These are phyloP conservation scores for Fusarium equiseti DNA, from an alignment of 2,329 filamentous ascomycete species.

Conservation along the genomic window DNA sequence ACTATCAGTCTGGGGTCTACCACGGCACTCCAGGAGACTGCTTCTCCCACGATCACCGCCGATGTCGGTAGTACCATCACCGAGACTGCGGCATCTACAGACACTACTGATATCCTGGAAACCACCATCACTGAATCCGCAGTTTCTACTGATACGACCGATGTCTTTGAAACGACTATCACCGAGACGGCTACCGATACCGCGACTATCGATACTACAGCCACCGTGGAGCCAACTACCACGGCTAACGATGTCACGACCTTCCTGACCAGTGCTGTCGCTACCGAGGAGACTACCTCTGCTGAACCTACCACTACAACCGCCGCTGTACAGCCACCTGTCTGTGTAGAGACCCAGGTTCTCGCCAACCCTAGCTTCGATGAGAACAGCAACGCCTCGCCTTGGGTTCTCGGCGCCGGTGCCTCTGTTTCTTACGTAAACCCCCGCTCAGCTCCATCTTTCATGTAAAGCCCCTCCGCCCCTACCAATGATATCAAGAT, in stretches of 20 bases:
- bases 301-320: not conserved
- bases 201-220: not conserved
- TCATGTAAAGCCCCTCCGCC: not conserved
- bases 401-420: not conserved
- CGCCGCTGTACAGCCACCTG: not conserved
- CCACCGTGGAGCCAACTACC: not conserved
- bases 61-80: not conserved
- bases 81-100: not conserved
- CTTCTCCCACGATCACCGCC: not conserved
- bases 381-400: not conserved
- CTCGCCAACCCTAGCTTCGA: conserved; percentile 17
- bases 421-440: not conserved
- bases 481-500: not conserved
- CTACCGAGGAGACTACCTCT: not conserved
- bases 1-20: not conserved
- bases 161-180: not conserved
- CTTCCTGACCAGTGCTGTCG: no score
- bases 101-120: not conserved
- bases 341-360: conserved; percentile 1
- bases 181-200: not conserved
- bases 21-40: not conserved
- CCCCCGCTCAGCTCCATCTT: not conserved
- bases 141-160: not conserved
- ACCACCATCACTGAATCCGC: no score
- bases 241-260: not conserved